phyloP scores from a whole-genome alignment of 805 yeast genomes.

The Candida argentea region DNA sequence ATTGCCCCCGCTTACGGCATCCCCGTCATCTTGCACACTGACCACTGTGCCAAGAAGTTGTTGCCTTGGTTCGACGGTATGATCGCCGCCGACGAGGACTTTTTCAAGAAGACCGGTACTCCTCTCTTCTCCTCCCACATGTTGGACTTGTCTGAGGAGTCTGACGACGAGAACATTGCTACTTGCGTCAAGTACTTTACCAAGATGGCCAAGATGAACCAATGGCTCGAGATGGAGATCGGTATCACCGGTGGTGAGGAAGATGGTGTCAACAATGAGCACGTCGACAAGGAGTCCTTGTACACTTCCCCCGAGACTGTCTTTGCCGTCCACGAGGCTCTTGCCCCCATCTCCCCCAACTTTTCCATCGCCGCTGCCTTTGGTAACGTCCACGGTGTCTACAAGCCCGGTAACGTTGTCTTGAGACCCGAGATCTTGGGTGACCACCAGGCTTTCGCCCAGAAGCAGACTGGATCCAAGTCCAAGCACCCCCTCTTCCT shows the following conservation, averaged over 20 bases:
- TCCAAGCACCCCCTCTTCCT: slow-evolving; percentile 74
- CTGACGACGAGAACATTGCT: slow-evolving; percentile 90
- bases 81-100: slow-evolving; percentile 93
- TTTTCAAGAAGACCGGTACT: slow-evolving; percentile 77
- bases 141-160: slow-evolving; percentile 96
- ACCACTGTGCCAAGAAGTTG: slow-evolving; percentile 97
- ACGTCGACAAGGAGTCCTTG: slow-evolving; percentile 74
- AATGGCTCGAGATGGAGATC: slow-evolving; percentile 99
- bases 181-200: slow-evolving; percentile 91
- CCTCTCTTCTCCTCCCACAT: slow-evolving; percentile 98
- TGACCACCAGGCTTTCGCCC: slow-evolving; percentile 89
- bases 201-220: slow-evolving; percentile 88
- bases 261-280: slow-evolving; percentile 99
- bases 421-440: slow-evolving; percentile 89
- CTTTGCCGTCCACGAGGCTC: slow-evolving; percentile 81
- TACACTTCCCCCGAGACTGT: slow-evolving; percentile 97
- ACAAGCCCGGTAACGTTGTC: slow-evolving; percentile 97
- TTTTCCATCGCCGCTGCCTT: slow-evolving; percentile 99
- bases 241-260: slow-evolving; percentile 99
- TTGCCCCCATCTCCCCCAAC: slow-evolving; percentile 87
- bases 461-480: slow-evolving; percentile 46
- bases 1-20: slow-evolving; percentile 94
- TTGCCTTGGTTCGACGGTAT: slow-evolving; percentile 98
- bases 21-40: slow-evolving; percentile 95
- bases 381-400: slow-evolving; percentile 99